Conservation (phyloP, 2,329 filamentous ascomycete species). For the Pochonia chlamydosporia region DNA sequence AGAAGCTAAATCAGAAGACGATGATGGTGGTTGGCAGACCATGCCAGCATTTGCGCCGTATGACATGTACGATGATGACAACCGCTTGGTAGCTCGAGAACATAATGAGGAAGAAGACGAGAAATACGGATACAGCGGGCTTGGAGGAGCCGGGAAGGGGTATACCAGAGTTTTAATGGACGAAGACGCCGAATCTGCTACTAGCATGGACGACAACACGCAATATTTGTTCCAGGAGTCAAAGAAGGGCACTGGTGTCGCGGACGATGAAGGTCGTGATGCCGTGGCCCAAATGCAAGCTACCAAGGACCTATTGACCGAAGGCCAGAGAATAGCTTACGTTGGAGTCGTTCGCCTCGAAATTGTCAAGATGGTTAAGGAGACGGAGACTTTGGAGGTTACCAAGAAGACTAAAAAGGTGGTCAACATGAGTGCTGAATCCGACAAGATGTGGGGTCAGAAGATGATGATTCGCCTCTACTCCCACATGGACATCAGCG, state of each 20-base stretch:
- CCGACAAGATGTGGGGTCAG: slow-evolving; percentile 92
- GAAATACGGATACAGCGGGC: slow-evolving; percentile 62
- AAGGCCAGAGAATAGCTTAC: slow-evolving; percentile 93
- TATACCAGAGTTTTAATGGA: slow-evolving; percentile 95
- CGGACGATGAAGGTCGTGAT: slow-evolving; percentile 71
- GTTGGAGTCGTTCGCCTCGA: slow-evolving; percentile 83
- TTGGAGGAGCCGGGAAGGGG: slow-evolving; percentile 87
- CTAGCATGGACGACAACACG: slow-evolving; percentile 96
- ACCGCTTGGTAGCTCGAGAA: slow-evolving; percentile 78
- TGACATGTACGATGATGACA: slow-evolving; percentile 93
- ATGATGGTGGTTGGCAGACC: slow-evolving; percentile 76
- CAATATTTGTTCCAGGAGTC: slow-evolving; percentile 86
- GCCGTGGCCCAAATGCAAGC: slow-evolving; percentile 86
- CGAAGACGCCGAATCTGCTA: slow-evolving; percentile 88
- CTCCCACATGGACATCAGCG: slow-evolving; percentile 91
- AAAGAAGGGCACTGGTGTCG: slow-evolving; percentile 46
- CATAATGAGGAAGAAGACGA: slow-evolving; percentile 66
- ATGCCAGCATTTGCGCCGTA: slow-evolving; percentile 93
- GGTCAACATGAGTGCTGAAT: slow-evolving; percentile 63
- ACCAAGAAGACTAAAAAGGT: slow-evolving; percentile 68
- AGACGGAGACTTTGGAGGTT: slow-evolving; percentile 55
- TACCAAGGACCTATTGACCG: slow-evolving; percentile 90
- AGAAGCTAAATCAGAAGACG: slow-evolving; percentile 44
- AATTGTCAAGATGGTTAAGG: slow-evolving; percentile 69
- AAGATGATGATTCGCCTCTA: slow-evolving; percentile 97